Conservation (phyloP, 371 early-diverging fungal genomes). For the Blakeslea trispora region DNA sequence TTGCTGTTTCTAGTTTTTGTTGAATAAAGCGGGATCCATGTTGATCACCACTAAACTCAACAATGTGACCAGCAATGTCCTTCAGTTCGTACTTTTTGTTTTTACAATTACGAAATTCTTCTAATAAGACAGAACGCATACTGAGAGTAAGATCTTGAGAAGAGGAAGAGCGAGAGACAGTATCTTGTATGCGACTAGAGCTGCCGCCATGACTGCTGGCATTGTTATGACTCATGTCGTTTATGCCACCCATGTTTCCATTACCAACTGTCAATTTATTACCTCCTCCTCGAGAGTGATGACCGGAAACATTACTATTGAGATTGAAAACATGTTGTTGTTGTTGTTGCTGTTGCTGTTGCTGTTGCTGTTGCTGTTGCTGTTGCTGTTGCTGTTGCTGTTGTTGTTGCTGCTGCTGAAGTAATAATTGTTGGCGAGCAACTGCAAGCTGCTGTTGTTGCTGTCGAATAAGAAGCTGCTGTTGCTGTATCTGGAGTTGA, state of each 20-base stretch:
- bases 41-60: slow-evolving; percentile 98
- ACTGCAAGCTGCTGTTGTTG: slow-evolving; percentile 56
- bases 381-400: slow-evolving; percentile 58
- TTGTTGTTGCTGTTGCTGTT: slow-evolving; percentile 7
- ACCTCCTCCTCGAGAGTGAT: neutral
- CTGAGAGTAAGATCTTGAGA: slow-evolving; percentile 13
- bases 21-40: slow-evolving; percentile 98
- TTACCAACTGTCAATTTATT: no score
- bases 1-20: slow-evolving; percentile 94
- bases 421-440: slow-evolving; percentile 48
- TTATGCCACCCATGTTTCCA: neutral
- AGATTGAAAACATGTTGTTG: neutral
- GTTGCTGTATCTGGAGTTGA: slow-evolving; percentile 52
- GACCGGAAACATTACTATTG: neutral
- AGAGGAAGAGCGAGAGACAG: neutral
- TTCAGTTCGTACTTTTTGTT: slow-evolving; percentile 90
- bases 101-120: slow-evolving; percentile 94
- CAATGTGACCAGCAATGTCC: slow-evolving; percentile 90
- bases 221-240: slow-evolving; percentile 3
- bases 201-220: slow-evolving; percentile 30
- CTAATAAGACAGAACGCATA: slow-evolving; percentile 75
- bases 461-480: slow-evolving; percentile 49
- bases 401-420: slow-evolving; percentile 48
- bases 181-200: neutral
- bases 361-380: slow-evolving; percentile 50